These are phyloP conservation scores for Gnaphalium uliginosum DNA, from an alignment of 129 eudicot species.

Conservation along the genomic window DNA sequence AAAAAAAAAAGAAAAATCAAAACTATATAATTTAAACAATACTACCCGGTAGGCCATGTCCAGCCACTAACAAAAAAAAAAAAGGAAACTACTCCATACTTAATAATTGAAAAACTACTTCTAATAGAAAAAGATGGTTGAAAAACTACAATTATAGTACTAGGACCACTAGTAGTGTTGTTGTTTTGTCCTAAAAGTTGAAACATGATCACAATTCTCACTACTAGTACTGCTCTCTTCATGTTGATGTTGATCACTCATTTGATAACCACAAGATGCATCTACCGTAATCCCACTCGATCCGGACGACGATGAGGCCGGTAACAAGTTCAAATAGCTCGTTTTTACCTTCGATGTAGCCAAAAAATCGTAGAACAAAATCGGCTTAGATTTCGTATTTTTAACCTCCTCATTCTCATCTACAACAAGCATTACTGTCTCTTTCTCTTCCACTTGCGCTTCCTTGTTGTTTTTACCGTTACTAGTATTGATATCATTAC, in stretches of 20 bases:
- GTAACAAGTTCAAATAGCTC: not conserved
- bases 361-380: not conserved
- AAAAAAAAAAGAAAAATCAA: not conserved
- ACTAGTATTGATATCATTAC: not conserved
- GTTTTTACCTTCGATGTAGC: not conserved
- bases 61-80: not conserved
- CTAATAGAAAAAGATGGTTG: not conserved
- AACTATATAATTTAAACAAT: not conserved
- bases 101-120: not conserved
- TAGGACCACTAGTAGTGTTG: conserved; percentile 15
- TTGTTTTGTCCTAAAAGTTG: conserved; percentile 40
- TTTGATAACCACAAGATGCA: not conserved
- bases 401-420: not conserved
- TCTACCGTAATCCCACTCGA: conserved; percentile 2
- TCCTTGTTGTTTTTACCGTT: not conserved
- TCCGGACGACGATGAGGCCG: not conserved
- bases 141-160: not conserved
- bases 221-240: conserved; percentile 41
- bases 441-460: not conserved
- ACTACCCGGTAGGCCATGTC: not conserved
- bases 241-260: conserved; percentile 21
- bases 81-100: too few relatives aligned
- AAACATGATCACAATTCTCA: conserved; percentile 41
- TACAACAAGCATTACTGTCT: not conserved
- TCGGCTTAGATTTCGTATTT: not conserved